phyloP scores from a whole-genome alignment of 2,329 filamentous ascomycete species.

The Colletotrichum zoysiae region DNA sequence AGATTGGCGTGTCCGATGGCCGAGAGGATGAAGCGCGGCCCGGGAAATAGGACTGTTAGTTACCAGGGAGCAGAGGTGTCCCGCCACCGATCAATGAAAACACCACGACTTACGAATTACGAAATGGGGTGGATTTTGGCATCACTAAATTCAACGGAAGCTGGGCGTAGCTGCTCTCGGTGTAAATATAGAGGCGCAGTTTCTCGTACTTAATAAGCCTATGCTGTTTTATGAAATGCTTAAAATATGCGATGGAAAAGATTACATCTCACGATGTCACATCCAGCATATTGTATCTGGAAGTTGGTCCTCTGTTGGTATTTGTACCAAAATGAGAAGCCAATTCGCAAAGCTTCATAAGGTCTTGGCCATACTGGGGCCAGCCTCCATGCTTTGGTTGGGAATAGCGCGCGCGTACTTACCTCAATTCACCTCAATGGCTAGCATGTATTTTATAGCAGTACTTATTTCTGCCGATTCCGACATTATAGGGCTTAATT shows the following conservation, averaged over 20 bases:
- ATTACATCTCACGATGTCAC: not conserved
- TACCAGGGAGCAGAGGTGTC: not conserved
- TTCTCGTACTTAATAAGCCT: not conserved
- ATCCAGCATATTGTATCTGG: not conserved
- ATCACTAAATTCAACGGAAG: not conserved
- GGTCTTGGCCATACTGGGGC: not conserved
- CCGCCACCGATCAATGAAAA: not conserved
- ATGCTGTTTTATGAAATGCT: not conserved
- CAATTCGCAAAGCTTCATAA: not conserved
- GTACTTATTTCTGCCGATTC: not conserved
- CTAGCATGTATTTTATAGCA: not conserved
- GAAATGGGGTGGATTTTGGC: not conserved
- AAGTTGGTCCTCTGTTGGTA: not conserved
- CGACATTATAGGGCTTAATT: not conserved
- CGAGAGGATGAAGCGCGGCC: not conserved
- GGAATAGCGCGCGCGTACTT: not conserved
- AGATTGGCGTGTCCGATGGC: not conserved
- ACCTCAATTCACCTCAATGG: not conserved
- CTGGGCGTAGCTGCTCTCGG: too few species aligned
- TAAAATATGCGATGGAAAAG: not conserved
- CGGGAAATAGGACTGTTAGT: not conserved
- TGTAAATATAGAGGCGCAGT: not conserved
- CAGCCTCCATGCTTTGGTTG: not conserved
- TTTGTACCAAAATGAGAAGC: not conserved
- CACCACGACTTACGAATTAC: constrained; percentile 29